Evolutionary conservation across 805 yeast genomes (phyloP).

Genomic region (Yamadazyma kitorensis): DNA sequence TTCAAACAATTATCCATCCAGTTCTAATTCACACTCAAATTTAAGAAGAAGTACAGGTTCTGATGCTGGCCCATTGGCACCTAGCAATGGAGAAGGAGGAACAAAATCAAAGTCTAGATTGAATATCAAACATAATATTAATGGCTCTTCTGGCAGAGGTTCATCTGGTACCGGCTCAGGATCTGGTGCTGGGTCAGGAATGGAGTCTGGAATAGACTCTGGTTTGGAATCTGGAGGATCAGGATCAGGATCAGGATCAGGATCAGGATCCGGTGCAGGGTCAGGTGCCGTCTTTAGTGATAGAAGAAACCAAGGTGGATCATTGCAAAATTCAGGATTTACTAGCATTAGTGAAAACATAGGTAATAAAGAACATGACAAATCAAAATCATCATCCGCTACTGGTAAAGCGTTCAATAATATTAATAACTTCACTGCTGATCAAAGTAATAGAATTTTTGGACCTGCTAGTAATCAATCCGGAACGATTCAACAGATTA

Average conservation of each 20-base stretch:
- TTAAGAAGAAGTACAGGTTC: constrained; percentile 2
- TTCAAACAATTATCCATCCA: not conserved
- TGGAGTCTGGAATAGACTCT: no score
- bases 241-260: constrained; percentile 9
- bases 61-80: no score
- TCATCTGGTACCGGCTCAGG: constrained; percentile 4
- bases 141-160: not conserved
- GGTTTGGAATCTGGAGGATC: not conserved
- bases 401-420: constrained; percentile 4
- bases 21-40: constrained; percentile 3
- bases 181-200: constrained; percentile 5
- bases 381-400: not conserved
- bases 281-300: constrained; percentile 6
- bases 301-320: not conserved
- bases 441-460: constrained; percentile 19
- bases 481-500: constrained; percentile 4
- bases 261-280: constrained; percentile 6
- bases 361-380: not conserved
- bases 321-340: constrained; percentile 1
- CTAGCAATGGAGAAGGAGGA: not conserved
- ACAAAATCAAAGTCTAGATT: no score
- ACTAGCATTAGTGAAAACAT: constrained; percentile 6
- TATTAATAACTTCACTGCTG: constrained; percentile 16
- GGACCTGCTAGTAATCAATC: constrained; percentile 10
- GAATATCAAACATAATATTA: not conserved